phyloP scores from a whole-genome alignment of 2,329 filamentous ascomycete species.

The Curvularia sp. region DNA sequence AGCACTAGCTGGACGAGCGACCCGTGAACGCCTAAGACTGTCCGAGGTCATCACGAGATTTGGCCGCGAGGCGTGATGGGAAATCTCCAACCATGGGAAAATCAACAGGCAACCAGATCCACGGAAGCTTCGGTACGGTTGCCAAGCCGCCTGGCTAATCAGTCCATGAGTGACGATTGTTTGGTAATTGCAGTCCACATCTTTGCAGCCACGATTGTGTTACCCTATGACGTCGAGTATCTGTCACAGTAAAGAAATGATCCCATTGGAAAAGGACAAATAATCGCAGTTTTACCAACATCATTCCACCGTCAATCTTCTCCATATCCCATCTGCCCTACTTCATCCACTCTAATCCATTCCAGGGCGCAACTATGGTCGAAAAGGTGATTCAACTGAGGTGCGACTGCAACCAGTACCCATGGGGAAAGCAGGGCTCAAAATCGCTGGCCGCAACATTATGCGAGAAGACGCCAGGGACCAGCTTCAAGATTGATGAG shows the following conservation, averaged over 20 bases:
- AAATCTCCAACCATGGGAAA: constrained; percentile 1
- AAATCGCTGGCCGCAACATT: constrained; percentile 70
- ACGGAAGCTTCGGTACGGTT: constrained; percentile 6
- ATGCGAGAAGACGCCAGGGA: constrained; percentile 69
- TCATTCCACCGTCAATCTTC: not conserved
- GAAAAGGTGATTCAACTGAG: constrained; percentile 62
- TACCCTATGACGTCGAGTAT: constrained; percentile 42
- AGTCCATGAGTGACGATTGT: constrained; percentile 12
- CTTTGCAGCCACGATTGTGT: constrained; percentile 13
- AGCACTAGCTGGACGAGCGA: not conserved
- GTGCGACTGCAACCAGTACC: constrained; percentile 67
- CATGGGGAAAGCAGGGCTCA: constrained; percentile 73
- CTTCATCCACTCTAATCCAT: not conserved
- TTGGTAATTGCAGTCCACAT: constrained; percentile 21
- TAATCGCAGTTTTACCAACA: constrained; percentile 6
- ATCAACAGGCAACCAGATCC: not conserved
- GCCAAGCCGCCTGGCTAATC: constrained; percentile 9
- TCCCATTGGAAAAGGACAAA: constrained; percentile 11
- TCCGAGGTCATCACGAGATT: constrained; percentile 5
- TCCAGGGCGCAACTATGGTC: constrained; percentile 49
- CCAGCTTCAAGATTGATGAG: constrained; percentile 69
- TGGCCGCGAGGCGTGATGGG: not conserved
- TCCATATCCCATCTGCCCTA: not conserved
- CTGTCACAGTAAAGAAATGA: constrained; percentile 32
- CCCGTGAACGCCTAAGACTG: not conserved